These are phyloP conservation scores for Syncephalastrum monosporum DNA, from an alignment of 371 early-diverging fungal species.

Conservation along the genomic window DNA sequence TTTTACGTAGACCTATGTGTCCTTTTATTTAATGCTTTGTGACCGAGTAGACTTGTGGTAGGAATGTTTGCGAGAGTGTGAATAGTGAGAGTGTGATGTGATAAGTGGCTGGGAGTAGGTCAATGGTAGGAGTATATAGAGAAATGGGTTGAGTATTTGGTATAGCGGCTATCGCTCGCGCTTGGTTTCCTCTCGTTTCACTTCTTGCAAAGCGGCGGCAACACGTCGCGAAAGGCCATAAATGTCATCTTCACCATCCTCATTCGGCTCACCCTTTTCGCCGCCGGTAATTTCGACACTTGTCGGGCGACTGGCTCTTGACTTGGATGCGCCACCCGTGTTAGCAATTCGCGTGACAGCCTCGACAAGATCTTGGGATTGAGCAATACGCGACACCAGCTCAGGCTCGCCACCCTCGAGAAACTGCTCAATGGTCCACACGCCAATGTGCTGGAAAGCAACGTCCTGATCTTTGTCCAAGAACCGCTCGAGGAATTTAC, in stretches of 20 bases:
- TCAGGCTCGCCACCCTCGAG: conserved; percentile 60
- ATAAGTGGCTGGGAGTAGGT: conserved; percentile 1
- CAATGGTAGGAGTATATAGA: conserved; percentile 1
- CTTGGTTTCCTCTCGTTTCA: conserved; percentile 5
- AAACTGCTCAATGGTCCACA: conserved; percentile 91
- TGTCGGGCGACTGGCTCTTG: conserved; percentile 7
- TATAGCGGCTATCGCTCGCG: background rate
- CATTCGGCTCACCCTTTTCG: conserved; percentile 14
- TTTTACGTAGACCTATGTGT: background rate
- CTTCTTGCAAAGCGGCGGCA: conserved; percentile 19
- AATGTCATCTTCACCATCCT: conserved; percentile 46
- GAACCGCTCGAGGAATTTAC: conserved; percentile 73
- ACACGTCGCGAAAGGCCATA: conserved; percentile 44
- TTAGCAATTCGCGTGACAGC: conserved; percentile 37
- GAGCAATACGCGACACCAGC: conserved; percentile 27
- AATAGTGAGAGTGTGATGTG: background rate
- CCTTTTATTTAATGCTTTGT: conserved; percentile 1
- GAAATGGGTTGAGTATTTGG: background rate
- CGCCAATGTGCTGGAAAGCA: conserved; percentile 82
- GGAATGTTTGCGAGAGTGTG: too few species aligned
- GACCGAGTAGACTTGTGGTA: too few species aligned
- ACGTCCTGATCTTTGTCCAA: conserved; percentile 65
- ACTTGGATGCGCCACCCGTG: conserved; percentile 11
- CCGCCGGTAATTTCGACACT: too few species aligned
- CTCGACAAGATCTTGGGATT: conserved; percentile 31